A percentile compares a stretch with the other conserved stretches of the same genome.
Conservation (phyloP, 371 early-diverging fungal species). For the Zychaea mexicana region DNA sequence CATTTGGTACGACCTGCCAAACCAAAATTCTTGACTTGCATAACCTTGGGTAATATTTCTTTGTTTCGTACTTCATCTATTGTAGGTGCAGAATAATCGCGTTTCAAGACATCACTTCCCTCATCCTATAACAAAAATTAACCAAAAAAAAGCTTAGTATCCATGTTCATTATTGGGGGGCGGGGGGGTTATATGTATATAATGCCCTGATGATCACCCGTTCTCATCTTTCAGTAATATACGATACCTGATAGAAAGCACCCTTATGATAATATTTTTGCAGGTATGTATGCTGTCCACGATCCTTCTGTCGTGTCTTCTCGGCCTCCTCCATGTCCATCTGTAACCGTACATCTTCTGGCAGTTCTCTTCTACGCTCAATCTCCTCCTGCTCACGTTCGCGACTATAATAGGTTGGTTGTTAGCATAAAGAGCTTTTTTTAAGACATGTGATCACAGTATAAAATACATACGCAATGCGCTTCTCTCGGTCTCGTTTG, state of each 20-base stretch:
- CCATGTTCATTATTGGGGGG: no score
- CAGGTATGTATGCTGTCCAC: slow-evolving; percentile 56
- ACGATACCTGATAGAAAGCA: slow-evolving; percentile 75
- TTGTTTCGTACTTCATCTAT: slow-evolving; percentile 71
- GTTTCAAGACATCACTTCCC: slow-evolving; percentile 63
- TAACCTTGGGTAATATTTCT: slow-evolving; percentile 77
- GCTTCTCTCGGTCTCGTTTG: slow-evolving; percentile 84
- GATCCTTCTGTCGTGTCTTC: slow-evolving; percentile 54
- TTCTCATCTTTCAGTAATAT: not conserved
- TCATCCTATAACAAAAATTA: slow-evolving; percentile 36
- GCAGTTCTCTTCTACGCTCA: slow-evolving; percentile 80
- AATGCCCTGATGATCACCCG: no score
- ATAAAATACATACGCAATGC: slow-evolving; percentile 60
- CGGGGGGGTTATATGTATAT: no score
- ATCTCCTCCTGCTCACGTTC: slow-evolving; percentile 80
- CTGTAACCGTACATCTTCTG: slow-evolving; percentile 77
- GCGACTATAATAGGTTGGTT: slow-evolving; percentile 39
- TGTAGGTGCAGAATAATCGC: slow-evolving; percentile 79
- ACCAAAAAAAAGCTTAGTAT: not conserved
- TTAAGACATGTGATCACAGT: not conserved
- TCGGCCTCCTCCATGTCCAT: slow-evolving; percentile 67
- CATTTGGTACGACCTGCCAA: slow-evolving; percentile 85
- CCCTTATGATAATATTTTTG: slow-evolving; percentile 91
- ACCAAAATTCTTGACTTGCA: slow-evolving; percentile 94
- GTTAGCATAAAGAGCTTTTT: not conserved